Evolutionary conservation across 441 rosid genomes (phyloP).

Genomic region (Mallotus repandus): DNA sequence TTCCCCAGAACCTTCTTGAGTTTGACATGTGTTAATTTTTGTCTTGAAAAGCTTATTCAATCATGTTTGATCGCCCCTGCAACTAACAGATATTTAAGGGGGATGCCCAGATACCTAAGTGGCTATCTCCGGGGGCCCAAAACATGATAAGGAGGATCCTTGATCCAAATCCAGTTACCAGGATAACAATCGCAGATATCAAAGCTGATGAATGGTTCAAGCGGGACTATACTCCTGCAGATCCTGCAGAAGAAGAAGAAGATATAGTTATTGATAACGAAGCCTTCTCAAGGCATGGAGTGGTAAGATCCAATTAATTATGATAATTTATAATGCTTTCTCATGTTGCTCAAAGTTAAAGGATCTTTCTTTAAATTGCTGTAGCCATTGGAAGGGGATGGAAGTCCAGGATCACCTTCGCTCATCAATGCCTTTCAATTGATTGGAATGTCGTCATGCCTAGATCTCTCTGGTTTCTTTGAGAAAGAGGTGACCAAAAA

Average conservation of each 20-base stretch:
- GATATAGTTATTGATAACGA: constrained; percentile 42
- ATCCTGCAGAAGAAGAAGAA: constrained; percentile 69
- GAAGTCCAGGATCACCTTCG: constrained; percentile 54
- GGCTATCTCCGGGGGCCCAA: constrained; percentile 79
- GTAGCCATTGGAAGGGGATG: constrained; percentile 38
- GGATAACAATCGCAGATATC: constrained; percentile 66
- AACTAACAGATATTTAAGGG: constrained; percentile 85
- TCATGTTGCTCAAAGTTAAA: constrained; percentile 11
- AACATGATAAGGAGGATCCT: constrained; percentile 75
- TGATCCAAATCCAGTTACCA: constrained; percentile 74
- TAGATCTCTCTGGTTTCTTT: constrained; percentile 96
- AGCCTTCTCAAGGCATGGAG: constrained; percentile 51
- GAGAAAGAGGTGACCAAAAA: constrained; percentile 72
- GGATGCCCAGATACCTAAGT: constrained; percentile 74
- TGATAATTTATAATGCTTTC: background rate
- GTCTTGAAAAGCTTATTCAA: background rate
- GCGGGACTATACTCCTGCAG: constrained; percentile 58
- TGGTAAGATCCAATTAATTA: constrained; percentile 38
- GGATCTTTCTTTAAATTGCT: constrained; percentile 13
- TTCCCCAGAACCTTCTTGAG: background rate
- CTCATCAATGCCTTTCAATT: constrained; percentile 87
- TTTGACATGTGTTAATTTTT: background rate
- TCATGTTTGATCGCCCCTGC: constrained; percentile 2
- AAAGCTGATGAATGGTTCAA: constrained; percentile 83
- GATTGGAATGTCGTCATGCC: constrained; percentile 96